These are phyloP conservation scores for Panaeolus papilionaceus DNA, from an alignment of 768 basidiomycete genomes.

Conservation along the genomic window DNA sequence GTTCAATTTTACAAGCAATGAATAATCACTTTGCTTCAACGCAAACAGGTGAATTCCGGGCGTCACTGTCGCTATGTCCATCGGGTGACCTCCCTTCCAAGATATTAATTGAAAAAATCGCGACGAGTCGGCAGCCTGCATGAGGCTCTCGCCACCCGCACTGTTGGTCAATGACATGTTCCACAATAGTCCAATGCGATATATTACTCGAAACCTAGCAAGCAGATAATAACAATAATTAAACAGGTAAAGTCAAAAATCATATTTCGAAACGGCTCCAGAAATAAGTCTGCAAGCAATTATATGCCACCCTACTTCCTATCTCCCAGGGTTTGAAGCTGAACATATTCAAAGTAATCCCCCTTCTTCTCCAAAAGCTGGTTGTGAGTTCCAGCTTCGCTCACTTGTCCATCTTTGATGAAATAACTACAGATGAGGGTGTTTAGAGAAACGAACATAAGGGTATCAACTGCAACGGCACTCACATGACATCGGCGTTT, in stretches of 20 bases:
- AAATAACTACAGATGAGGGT: slow-evolving; percentile 65
- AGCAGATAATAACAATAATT: background rate
- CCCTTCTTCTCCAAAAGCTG: slow-evolving; percentile 71
- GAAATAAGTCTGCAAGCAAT: background rate
- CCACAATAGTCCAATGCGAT: background rate
- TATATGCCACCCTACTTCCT: slow-evolving; percentile 36
- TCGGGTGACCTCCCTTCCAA: background rate
- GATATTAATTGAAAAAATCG: background rate
- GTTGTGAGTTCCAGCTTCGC: slow-evolving; percentile 89
- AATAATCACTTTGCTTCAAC: background rate
- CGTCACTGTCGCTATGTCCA: background rate
- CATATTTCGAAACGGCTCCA: background rate
- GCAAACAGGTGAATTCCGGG: background rate
- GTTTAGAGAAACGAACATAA: slow-evolving; percentile 21
- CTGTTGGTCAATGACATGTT: background rate
- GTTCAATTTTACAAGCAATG: background rate
- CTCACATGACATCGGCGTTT: slow-evolving; percentile 88
- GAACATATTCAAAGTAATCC: slow-evolving; percentile 86
- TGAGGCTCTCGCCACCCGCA: background rate
- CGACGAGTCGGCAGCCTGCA: background rate
- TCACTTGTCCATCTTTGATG: slow-evolving; percentile 85
- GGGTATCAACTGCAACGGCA: slow-evolving; percentile 24
- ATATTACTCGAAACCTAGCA: background rate
- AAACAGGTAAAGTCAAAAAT: background rate
- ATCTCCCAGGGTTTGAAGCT: slow-evolving; percentile 77